Percentiles rank a stretch among this genome's conserved stretches.
Conservation (phyloP, 345 rosid species). For the Gossypium rotundifolium region DNA sequence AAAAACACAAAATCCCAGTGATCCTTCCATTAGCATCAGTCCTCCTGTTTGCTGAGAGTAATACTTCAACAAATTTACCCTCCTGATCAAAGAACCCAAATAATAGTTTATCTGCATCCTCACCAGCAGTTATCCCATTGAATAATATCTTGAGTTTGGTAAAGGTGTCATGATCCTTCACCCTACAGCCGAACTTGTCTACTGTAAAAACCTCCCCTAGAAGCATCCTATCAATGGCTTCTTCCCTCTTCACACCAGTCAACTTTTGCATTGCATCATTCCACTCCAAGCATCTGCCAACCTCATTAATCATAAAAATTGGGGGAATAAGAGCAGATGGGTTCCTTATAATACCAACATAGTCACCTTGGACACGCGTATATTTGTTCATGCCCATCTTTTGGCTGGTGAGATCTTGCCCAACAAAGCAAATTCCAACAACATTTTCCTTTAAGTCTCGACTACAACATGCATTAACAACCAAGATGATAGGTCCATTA, state of each 20-base stretch:
- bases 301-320: slow-evolving; percentile 59
- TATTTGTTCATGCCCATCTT: slow-evolving; percentile 50
- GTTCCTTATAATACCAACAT: slow-evolving; percentile 55
- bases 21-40: slow-evolving; percentile 54
- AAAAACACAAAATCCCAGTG: slow-evolving; percentile 62
- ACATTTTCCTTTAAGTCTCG: slow-evolving; percentile 48
- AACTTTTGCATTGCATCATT: slow-evolving; percentile 74
- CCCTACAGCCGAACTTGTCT: slow-evolving; percentile 50
- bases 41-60: slow-evolving; percentile 59
- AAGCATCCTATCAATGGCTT: slow-evolving; percentile 48
- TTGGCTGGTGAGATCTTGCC: slow-evolving; percentile 72
- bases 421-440: slow-evolving; percentile 73
- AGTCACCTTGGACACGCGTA: slow-evolving; percentile 63
- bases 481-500: slow-evolving; percentile 46
- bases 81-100: slow-evolving; percentile 63
- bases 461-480: slow-evolving; percentile 75
- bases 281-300: slow-evolving; percentile 77
- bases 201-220: slow-evolving; percentile 72
- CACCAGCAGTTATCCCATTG: slow-evolving; percentile 50
- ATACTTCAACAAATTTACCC: slow-evolving; percentile 55
- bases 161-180: slow-evolving; percentile 65
- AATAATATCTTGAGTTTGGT: slow-evolving; percentile 58
- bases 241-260: slow-evolving; percentile 75
- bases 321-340: slow-evolving; percentile 80
- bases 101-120: slow-evolving; percentile 47